Conservation (phyloP, 345 rosid species). For the Reutealis trisperma region DNA sequence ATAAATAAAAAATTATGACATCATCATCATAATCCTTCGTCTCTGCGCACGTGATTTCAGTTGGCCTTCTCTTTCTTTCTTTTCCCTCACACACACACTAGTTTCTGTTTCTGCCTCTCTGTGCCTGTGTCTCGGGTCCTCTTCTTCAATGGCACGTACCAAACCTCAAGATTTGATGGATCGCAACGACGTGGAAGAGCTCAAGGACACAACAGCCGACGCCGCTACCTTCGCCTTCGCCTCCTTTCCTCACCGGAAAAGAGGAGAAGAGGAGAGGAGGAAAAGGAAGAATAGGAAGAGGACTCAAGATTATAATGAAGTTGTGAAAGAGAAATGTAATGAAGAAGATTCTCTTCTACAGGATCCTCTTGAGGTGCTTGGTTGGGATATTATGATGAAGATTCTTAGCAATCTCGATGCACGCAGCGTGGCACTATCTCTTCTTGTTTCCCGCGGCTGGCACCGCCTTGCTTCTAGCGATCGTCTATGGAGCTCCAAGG, state of each 20-base stretch:
- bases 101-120: too few relatives aligned
- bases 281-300: slow-evolving; percentile 19
- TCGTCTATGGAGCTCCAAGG: slow-evolving; percentile 55
- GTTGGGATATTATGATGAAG: slow-evolving; percentile 54
- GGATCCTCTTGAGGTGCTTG: slow-evolving; percentile 59
- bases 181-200: background rate
- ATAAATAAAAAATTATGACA: background rate
- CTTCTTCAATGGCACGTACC: slow-evolving; percentile 5
- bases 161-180: background rate
- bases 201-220: too few relatives aligned
- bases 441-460: slow-evolving; percentile 58
- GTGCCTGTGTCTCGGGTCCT: background rate
- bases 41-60: background rate
- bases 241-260: too few relatives aligned
- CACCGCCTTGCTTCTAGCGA: slow-evolving; percentile 54
- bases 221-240: too few relatives aligned
- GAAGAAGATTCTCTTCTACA: background rate
- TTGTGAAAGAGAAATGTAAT: background rate
- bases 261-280: slow-evolving; percentile 11
- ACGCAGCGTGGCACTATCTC: slow-evolving; percentile 65
- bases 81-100: background rate
- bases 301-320: background rate
- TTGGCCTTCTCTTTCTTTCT: background rate
- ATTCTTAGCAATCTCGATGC: slow-evolving; percentile 56
- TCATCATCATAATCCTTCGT: background rate